A percentile compares a stretch with the other conserved stretches of the same genome.
Evolutionary conservation across 495 filamentous ascomycete species (phyloP).

Genomic region (Podospora anserina): DNA sequence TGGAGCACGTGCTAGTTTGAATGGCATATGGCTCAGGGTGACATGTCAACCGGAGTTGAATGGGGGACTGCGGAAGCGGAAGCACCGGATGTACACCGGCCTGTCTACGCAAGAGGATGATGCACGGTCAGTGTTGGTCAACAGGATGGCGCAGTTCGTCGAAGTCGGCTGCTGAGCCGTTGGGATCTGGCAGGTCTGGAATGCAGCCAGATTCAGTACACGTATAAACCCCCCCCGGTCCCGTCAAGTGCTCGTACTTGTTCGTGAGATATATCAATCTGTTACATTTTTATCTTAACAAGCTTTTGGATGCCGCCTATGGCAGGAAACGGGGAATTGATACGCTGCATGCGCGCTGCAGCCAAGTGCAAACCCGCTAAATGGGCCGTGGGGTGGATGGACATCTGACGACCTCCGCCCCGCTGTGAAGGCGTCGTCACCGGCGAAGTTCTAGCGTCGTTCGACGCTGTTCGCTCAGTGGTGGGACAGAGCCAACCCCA

Average conservation of each 20-base stretch:
- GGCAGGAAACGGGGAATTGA: not conserved
- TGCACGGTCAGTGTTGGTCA: not conserved
- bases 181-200: not conserved
- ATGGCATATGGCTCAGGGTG: not conserved
- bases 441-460: not conserved
- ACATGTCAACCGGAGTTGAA: not conserved
- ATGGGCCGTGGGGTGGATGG: not conserved
- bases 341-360: not conserved
- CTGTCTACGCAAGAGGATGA: not conserved
- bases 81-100: not conserved
- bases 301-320: not conserved
- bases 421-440: not conserved
- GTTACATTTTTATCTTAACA: not conserved
- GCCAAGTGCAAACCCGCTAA: not conserved
- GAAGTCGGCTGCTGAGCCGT: not conserved
- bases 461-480: not conserved
- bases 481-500: not conserved
- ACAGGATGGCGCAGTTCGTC: not conserved
- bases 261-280: not conserved
- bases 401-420: not conserved
- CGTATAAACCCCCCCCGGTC: not conserved
- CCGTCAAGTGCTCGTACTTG: not conserved
- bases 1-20: not conserved
- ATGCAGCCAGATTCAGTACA: not conserved
- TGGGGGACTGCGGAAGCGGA: not conserved